Evolutionary conservation across 2,329 filamentous ascomycete genomes (phyloP).

Genomic region (Diplodia seriata): DNA sequence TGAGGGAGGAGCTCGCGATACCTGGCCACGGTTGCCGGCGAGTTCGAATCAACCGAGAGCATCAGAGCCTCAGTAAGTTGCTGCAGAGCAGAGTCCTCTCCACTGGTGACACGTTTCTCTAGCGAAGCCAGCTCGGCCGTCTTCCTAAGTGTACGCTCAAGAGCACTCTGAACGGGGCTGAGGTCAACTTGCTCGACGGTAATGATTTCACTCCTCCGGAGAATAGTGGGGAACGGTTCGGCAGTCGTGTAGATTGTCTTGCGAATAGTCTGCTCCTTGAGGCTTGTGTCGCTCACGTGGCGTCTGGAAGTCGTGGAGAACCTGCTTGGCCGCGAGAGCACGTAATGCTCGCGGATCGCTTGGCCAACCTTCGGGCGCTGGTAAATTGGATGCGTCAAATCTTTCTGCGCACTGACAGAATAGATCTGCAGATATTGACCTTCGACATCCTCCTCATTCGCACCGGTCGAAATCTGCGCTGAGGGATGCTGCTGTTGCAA

Average conservation of each 20-base stretch:
- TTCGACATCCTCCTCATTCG: constrained; percentile 79
- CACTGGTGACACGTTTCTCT: constrained; percentile 75
- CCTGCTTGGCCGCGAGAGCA: constrained; percentile 76
- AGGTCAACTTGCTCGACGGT: constrained; percentile 70
- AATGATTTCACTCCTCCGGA: constrained; percentile 85
- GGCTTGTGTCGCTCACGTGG: constrained; percentile 69
- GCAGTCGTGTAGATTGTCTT: constrained; percentile 85
- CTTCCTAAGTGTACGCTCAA: constrained; percentile 90
- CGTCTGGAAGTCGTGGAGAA: constrained; percentile 81
- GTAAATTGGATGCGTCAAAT: constrained; percentile 82
- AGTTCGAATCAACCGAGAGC: constrained; percentile 75
- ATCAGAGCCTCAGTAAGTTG: constrained; percentile 77
- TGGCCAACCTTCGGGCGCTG: constrained; percentile 85
- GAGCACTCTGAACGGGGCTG: constrained; percentile 80
- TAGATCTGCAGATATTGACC: constrained; percentile 89
- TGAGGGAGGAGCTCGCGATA: constrained; percentile 78
- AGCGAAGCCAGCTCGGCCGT: constrained; percentile 81
- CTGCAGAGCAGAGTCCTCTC: constrained; percentile 72
- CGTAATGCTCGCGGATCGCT: constrained; percentile 82
- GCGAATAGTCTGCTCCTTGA: constrained; percentile 77
- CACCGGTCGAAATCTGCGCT: constrained; percentile 77
- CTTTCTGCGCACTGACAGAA: constrained; percentile 79
- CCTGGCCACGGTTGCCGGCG: constrained; percentile 77
- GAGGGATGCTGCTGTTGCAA: constrained; percentile 90
- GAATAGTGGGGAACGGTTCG: constrained; percentile 88